Evolutionary conservation across 1,284 basidiomycete species (phyloP).

Genomic region (Malassezia japonica): DNA sequence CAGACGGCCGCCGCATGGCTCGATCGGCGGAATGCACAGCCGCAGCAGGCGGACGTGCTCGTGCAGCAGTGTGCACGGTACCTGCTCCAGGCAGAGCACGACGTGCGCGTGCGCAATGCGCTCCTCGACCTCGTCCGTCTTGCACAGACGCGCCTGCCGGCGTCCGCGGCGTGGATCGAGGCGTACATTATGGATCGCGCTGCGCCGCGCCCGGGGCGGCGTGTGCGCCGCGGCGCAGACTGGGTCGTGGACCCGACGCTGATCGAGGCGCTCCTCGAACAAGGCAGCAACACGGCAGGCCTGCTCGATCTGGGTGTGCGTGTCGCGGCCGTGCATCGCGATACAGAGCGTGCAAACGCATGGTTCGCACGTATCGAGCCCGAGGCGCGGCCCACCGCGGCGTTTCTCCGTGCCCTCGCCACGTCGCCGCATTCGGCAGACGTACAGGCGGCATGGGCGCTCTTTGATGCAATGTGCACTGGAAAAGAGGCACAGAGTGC

Average conservation of each 20-base stretch:
- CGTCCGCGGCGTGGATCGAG: constrained; percentile 4
- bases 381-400: background rate
- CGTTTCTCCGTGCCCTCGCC: constrained; percentile 13
- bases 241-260: background rate
- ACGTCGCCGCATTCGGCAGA: constrained; percentile 1
- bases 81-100: constrained; percentile 2
- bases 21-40: background rate
- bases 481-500: background rate
- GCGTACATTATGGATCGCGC: background rate
- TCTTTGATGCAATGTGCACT: constrained; percentile 5
- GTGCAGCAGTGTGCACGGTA: background rate
- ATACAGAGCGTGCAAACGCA: background rate
- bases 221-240: background rate
- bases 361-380: constrained; percentile 5
- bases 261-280: constrained; percentile 1
- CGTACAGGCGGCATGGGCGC: constrained; percentile 11
- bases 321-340: constrained; percentile 6
- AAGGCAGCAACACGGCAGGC: background rate
- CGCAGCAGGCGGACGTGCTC: constrained; percentile 1
- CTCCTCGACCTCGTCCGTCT: background rate
- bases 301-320: constrained; percentile 10
- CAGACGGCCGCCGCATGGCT: constrained; percentile 1
- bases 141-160: constrained; percentile 3
- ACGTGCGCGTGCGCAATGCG: constrained; percentile 5
- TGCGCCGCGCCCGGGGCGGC: background rate